Evolutionary conservation across 768 basidiomycete species (phyloP), one percentile per base, ranked within the genome.

Genomic region (Boletus rubropictus): DNA sequence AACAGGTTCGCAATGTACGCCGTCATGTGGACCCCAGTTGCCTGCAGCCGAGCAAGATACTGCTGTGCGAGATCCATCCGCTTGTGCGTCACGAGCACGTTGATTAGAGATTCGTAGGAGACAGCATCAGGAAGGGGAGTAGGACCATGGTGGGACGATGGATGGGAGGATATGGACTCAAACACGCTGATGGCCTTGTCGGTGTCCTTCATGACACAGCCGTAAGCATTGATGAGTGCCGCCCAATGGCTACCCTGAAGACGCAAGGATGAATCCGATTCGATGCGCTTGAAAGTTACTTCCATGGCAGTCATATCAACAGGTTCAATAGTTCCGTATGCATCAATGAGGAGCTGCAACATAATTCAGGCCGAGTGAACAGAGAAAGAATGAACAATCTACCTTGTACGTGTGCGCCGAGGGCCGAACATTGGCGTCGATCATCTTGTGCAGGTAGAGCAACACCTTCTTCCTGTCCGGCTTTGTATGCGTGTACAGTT

Each of bases 321-420:
- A 1, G 94, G 94, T 54, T 90, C 86, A 35, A 95, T 80, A 2
- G 81, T 72, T 11, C 92, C 92, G 64, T 93, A 91, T 0, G 84
- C 81, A 57, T 98, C 95, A 39, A 98, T 74, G 38, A 98, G 79
- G 31, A 97, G 77, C 86, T 92, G 15, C 5, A 12, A 50, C 8
- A 42, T 24, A 5, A 17, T 5, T 48, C 20, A 50, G 44, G 46
- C 14, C 1, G 14, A 47, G 27, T 39, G 44, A 10, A n/a, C 10
- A 20, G 46, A 25, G 17, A 46, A 29, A 5, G 10, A 0, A 25
- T 5, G 7, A 5, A 20, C 3, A 21, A 53, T 75, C 32, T 52
- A 83, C 89, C 77, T 97, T 98, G 76, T 95, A 99, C 9, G 95
- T 97, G 66, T 98, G 89, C 6, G 84, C 81, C 3, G 90, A 87